Percentiles rank a stretch among this genome's conserved stretches.
Conservation (phyloP, 1,284 basidiomycete species). For the Ustilago xerochloae region DNA sequence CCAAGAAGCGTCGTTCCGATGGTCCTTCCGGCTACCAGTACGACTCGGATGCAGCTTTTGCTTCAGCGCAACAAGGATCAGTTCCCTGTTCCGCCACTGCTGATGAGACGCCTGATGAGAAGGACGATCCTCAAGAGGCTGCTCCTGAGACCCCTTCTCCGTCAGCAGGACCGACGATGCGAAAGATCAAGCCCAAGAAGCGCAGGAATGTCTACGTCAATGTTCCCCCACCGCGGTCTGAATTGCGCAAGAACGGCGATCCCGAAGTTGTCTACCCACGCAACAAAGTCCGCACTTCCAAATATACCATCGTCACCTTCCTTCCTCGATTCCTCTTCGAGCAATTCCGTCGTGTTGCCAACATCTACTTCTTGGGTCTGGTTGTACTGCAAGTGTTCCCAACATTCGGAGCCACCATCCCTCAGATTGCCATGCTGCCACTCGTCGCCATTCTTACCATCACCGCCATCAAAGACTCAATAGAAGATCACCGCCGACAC, state of each 20-base stretch:
- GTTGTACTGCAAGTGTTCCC: constrained; percentile 90
- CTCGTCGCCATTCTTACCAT: constrained; percentile 86
- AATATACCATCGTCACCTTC: constrained; percentile 91
- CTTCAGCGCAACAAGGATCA: constrained; percentile 52
- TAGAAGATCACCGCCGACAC: constrained; percentile 92
- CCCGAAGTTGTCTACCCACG: constrained; percentile 81
- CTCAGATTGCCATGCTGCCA: constrained; percentile 85
- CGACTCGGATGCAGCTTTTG: constrained; percentile 51
- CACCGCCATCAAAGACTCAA: constrained; percentile 91
- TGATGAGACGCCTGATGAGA: constrained; percentile 30
- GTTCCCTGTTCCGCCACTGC: constrained; percentile 41
- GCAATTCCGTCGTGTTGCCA: constrained; percentile 77
- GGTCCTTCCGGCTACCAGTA: constrained; percentile 29
- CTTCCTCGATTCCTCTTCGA: constrained; percentile 73
- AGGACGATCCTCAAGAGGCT: constrained; percentile 3
- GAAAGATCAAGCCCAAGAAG: constrained; percentile 54
- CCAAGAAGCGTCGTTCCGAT: constrained; percentile 38
- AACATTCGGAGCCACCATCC: constrained; percentile 87
- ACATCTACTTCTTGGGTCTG: constrained; percentile 88
- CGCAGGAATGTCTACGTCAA: constrained; percentile 65
- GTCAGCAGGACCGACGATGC: constrained; percentile 41
- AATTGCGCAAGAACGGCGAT: constrained; percentile 80
- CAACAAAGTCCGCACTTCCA: constrained; percentile 94
- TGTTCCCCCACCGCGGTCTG: constrained; percentile 71
- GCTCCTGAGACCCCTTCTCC: constrained; percentile 10